Evolutionary conservation across 2,329 filamentous ascomycete species (phyloP).

Genomic region (Neurospora crassa): DNA sequence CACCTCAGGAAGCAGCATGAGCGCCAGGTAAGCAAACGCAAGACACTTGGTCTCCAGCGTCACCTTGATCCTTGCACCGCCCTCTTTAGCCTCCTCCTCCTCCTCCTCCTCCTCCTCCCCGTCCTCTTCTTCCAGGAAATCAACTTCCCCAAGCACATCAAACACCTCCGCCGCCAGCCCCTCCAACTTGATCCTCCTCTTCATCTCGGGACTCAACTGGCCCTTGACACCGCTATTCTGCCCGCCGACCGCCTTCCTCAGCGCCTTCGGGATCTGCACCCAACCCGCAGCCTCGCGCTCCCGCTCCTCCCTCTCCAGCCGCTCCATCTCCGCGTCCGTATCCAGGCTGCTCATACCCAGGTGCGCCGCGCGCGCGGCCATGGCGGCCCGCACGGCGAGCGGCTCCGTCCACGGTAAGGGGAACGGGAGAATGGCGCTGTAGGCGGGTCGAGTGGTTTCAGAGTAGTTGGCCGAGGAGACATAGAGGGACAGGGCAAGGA

Average conservation of each 20-base stretch:
- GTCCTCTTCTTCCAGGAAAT: slow-evolving; percentile 40
- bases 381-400: slow-evolving; percentile 58
- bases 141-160: slow-evolving; percentile 51
- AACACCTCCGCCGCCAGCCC: slow-evolving; percentile 63
- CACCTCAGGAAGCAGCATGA: slow-evolving; percentile 47
- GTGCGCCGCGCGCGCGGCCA: slow-evolving; percentile 59
- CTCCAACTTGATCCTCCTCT: slow-evolving; percentile 66
- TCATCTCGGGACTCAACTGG: slow-evolving; percentile 60
- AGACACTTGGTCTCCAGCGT: slow-evolving; percentile 61
- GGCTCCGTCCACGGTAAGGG: slow-evolving; percentile 84
- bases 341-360: slow-evolving; percentile 61
- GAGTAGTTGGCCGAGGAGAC: slow-evolving; percentile 85
- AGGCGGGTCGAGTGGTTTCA: slow-evolving; percentile 66
- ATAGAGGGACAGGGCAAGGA: slow-evolving; percentile 82
- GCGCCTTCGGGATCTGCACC: slow-evolving; percentile 31
- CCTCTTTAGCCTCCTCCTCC: slow-evolving; percentile 11
- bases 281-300: slow-evolving; percentile 27
- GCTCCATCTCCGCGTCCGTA: slow-evolving; percentile 29
- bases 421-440: slow-evolving; percentile 71
- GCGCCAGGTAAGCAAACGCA: slow-evolving; percentile 65
- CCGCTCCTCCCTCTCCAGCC: slow-evolving; percentile 13
- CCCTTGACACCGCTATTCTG: slow-evolving; percentile 50
- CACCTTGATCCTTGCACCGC: neutral
- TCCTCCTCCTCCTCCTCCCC: slow-evolving; percentile 28
- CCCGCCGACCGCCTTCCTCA: slow-evolving; percentile 42